Conservation (phyloP, 2,329 filamentous ascomycete species). For the Fusarium sp. region DNA sequence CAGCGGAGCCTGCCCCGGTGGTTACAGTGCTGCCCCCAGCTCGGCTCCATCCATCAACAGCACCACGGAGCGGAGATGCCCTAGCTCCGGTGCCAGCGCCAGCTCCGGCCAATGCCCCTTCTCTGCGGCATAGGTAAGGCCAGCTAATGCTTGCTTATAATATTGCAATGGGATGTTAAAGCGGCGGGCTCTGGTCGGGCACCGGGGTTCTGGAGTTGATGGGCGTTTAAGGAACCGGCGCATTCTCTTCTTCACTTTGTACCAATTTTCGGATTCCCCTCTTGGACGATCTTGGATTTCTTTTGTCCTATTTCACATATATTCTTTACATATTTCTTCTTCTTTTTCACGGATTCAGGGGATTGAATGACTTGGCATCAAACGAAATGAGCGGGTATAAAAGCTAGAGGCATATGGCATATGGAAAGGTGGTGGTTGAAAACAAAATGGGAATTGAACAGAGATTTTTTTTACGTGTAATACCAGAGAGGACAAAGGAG, state of each 20-base stretch:
- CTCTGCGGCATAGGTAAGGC: conserved; percentile 10
- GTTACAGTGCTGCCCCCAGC: conserved; percentile 23
- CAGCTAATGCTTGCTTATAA: neutral
- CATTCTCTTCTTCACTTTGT: conserved; percentile 7
- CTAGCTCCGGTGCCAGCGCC: conserved; percentile 30
- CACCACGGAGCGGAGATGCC: conserved; percentile 25
- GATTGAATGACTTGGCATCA: conserved; percentile 19
- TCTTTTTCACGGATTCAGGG: conserved; percentile 2
- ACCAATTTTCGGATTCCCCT: conserved; percentile 10
- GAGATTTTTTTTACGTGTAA: conserved; percentile 26
- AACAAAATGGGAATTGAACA: conserved; percentile 23
- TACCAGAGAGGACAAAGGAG: conserved; percentile 12
- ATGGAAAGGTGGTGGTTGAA: conserved; percentile 3
- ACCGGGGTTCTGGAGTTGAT: conserved; percentile 13
- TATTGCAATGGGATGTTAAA: neutral
- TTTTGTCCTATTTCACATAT: conserved; percentile 8
- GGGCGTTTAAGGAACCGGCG: conserved; percentile 28
- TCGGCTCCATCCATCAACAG: conserved; percentile 24
- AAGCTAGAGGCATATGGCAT: conserved; percentile 16
- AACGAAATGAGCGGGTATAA: conserved; percentile 27
- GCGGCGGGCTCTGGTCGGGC: conserved; percentile 14
- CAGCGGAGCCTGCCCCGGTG: conserved; percentile 15
- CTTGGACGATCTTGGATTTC: conserved; percentile 9
- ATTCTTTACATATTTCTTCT: neutral
- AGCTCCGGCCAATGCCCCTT: conserved; percentile 28